Conservation (phyloP, 768 basidiomycete genomes). For the Phallus indusiatus region DNA sequence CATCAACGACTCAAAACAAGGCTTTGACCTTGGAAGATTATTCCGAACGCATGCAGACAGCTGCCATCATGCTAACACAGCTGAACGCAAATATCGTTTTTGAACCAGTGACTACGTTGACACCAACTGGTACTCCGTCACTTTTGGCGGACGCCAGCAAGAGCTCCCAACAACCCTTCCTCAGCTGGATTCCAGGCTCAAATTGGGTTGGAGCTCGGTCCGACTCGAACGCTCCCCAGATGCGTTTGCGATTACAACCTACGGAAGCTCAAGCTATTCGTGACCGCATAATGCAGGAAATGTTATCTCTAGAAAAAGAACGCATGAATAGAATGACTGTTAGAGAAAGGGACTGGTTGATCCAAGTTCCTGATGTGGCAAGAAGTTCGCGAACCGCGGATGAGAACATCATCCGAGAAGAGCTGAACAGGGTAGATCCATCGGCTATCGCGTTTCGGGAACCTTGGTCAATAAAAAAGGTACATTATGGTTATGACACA, state of each 20-base stretch:
- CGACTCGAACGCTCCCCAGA: conserved; percentile 8
- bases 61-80: conserved; percentile 97
- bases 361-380: conserved; percentile 23
- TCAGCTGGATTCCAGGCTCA: conserved; percentile 48
- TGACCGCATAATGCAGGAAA: conserved; percentile 96
- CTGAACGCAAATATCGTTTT: conserved; percentile 72
- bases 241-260: conserved; percentile 64
- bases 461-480: conserved; percentile 91
- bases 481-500: conserved; percentile 18
- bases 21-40: conserved; percentile 88
- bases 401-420: conserved; percentile 85
- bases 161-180: conserved; percentile 20
- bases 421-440: conserved; percentile 91
- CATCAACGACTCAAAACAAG: neutral
- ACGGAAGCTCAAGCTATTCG: conserved; percentile 85
- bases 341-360: conserved; percentile 1
- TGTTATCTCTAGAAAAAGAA: conserved; percentile 94
- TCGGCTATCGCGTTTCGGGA: conserved; percentile 94
- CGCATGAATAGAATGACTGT: conserved; percentile 79
- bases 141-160: conserved; percentile 11
- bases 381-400: conserved; percentile 66
- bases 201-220: conserved; percentile 29
- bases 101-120: conserved; percentile 32
- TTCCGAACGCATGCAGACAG: conserved; percentile 96
- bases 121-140: conserved; percentile 10